Percentiles rank a stretch among this genome's conserved stretches.
Evolutionary conservation across 495 filamentous ascomycete species (phyloP).

Genomic region (Sabuloglossum arenarium): DNA sequence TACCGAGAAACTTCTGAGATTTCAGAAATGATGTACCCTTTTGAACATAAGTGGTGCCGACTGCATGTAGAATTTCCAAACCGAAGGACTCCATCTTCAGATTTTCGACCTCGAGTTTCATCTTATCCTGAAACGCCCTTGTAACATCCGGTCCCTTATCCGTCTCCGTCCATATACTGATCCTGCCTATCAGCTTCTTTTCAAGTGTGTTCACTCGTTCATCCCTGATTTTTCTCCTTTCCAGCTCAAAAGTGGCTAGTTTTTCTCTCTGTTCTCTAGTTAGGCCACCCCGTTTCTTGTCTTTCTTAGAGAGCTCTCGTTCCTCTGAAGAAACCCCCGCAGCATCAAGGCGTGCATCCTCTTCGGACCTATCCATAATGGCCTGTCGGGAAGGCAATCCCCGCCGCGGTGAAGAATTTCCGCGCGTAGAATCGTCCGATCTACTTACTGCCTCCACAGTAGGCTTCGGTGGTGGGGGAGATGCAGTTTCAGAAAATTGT

Average conservation of each 20-base stretch:
- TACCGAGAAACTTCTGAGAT: slow-evolving; percentile 89
- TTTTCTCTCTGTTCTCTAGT: slow-evolving; percentile 82
- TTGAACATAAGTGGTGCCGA: slow-evolving; percentile 70
- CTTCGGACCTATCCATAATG: slow-evolving; percentile 74
- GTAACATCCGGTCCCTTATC: slow-evolving; percentile 78
- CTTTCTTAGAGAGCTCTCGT: slow-evolving; percentile 53
- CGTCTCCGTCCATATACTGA: slow-evolving; percentile 93
- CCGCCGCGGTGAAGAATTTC: slow-evolving; percentile 43
- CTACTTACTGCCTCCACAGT: slow-evolving; percentile 5
- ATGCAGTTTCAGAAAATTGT: not conserved
- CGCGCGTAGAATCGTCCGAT: slow-evolving; percentile 20
- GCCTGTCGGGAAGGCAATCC: slow-evolving; percentile 58
- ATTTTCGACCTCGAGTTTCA: slow-evolving; percentile 85
- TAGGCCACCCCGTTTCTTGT: slow-evolving; percentile 74
- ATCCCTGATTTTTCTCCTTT: slow-evolving; percentile 66
- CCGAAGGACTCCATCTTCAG: slow-evolving; percentile 99
- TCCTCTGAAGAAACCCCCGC: slow-evolving; percentile 56
- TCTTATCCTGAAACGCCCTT: slow-evolving; percentile 78
- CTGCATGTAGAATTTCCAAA: slow-evolving; percentile 88
- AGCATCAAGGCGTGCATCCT: slow-evolving; percentile 52
- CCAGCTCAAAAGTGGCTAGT: slow-evolving; percentile 67
- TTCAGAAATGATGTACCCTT: slow-evolving; percentile 80
- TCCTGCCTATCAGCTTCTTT: slow-evolving; percentile 69
- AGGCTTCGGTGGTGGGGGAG: slow-evolving; percentile 9
- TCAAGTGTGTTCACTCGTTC: slow-evolving; percentile 71